Conservation (phyloP, 1,139 yeast species). For the Suhomyces panamericanus region DNA sequence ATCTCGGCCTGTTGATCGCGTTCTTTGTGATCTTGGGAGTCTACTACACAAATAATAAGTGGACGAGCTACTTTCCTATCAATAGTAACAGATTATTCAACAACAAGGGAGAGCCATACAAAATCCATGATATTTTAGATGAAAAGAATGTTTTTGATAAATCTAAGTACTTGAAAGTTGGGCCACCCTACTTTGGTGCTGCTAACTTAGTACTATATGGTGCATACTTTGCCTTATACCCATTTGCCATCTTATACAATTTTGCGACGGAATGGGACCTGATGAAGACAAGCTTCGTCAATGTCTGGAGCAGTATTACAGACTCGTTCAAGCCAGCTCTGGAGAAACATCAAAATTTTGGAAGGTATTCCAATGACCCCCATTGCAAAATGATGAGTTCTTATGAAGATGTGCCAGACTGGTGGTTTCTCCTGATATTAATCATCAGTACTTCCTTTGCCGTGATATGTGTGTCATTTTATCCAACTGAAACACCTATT, state of each 20-base stretch:
- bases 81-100: slow-evolving; percentile 49
- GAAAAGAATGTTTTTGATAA: slow-evolving; percentile 37
- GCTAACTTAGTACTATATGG: slow-evolving; percentile 55
- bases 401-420: slow-evolving; percentile 64
- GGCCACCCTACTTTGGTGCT: slow-evolving; percentile 62
- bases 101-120: slow-evolving; percentile 47
- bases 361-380: slow-evolving; percentile 44
- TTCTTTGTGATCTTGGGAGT: slow-evolving; percentile 45
- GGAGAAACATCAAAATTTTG: slow-evolving; percentile 10
- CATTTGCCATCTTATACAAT: slow-evolving; percentile 53
- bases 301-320: slow-evolving; percentile 33
- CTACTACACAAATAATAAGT: slow-evolving; percentile 50
- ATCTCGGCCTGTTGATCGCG: slow-evolving; percentile 45
- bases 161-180: slow-evolving; percentile 43
- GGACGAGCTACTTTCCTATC: slow-evolving; percentile 57
- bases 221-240: slow-evolving; percentile 57
- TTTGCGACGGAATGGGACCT: slow-evolving; percentile 47
- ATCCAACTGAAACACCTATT: slow-evolving; percentile 52
- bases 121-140: slow-evolving; percentile 43
- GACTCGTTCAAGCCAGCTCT: slow-evolving; percentile 27
- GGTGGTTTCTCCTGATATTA: slow-evolving; percentile 53
- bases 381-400: slow-evolving; percentile 56
- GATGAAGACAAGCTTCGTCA: slow-evolving; percentile 40
- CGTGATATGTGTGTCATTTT: slow-evolving; percentile 47
- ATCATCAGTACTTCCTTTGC: slow-evolving; percentile 51